Base-by-base conservation (phyloP, 176 grass and related monocot genomes). In the Poa pratensis region DNA sequence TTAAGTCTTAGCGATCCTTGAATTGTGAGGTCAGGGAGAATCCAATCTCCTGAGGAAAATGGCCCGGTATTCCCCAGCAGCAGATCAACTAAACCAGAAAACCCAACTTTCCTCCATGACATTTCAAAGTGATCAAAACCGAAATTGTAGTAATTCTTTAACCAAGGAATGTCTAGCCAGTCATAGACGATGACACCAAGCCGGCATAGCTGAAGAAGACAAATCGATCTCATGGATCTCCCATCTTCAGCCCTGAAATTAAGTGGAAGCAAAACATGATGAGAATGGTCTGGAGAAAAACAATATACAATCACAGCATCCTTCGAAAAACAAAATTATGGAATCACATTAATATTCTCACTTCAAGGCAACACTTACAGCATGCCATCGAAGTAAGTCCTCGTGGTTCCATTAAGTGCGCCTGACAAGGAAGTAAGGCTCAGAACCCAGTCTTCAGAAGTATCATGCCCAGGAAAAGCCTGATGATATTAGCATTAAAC, bases 331-430 rank as follows among this genome's bases (percentile, higher is more conserved):
- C 50, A 50, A 30, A 6, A 69, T 51, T 19, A 52, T 60, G 18
- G 11, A 65, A 84, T 39, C n/a, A 27, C 6, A 66, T 74, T 70
- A 10, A 73, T 69, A 39, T 4, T 60, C 57, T 57, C 15, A 84
- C 4, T 82, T 86, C 39, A 18, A 40, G 61, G 19, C 13, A 39
- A 57, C 57, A 87, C 96, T 94, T 79, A 99, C 96, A 85, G 69
- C 96, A 99, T 99, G 84, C 96, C 96, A 11, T 99, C 96, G 20
- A 89, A 99, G 85, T 99, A 99, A 80, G 93, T 96, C 83, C 96
- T 92, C 4, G 96, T 99, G 70, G 96, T 99, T 80, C 96, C 96
- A 82, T 99, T 99, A 64, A 99, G 89, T 0, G 93, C 96, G 4
- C 96, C 96, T 5, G 96, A 99, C 68, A 99, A 88, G 79, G 96